Percentiles rank a stretch among this genome's conserved stretches.
phyloP scores from a whole-genome alignment of 345 rosid species.

The Nephelium lappaceum region DNA sequence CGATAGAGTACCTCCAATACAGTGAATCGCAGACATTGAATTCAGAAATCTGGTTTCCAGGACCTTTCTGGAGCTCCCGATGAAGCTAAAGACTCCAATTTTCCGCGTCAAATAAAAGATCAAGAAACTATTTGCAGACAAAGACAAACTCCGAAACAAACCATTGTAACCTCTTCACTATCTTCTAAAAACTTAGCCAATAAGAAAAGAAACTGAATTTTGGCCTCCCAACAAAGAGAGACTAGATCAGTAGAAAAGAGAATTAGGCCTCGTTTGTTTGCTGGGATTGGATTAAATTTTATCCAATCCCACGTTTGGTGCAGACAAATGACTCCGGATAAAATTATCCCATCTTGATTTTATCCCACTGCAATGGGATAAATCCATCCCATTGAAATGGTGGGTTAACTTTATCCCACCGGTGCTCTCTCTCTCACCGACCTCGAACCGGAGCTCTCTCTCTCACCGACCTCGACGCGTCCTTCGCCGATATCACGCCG shows the following conservation, averaged over 20 bases:
- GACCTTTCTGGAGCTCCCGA: conserved; percentile 19
- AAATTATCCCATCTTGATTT: too few species aligned
- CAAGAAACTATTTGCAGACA: conserved; percentile 19
- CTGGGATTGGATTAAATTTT: too few species aligned
- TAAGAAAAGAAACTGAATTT: conserved; percentile 8
- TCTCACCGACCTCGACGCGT: too few species aligned
- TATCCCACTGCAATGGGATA: too few species aligned
- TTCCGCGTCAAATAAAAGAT: not conserved
- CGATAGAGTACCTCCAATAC: conserved; percentile 9
- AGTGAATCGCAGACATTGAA: conserved; percentile 14
- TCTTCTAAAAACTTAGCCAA: not conserved
- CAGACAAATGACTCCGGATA: too few species aligned
- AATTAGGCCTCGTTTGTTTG: too few species aligned
- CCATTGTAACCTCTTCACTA: conserved; percentile 28
- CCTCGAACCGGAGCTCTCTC: too few species aligned
- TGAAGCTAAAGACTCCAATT: conserved; percentile 21
- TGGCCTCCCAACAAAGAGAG: not conserved
- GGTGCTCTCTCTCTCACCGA: too few species aligned
- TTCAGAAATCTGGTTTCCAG: conserved; percentile 10
- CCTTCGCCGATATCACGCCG: too few species aligned
- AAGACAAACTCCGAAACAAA: conserved; percentile 34
- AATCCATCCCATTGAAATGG: too few species aligned
- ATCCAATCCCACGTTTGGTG: too few species aligned
- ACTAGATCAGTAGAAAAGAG: not conserved
- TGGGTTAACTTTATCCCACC: too few species aligned